Base-by-base conservation (phyloP, 108 stramenopile species). In the Cylindrotheca fusiformis region DNA sequence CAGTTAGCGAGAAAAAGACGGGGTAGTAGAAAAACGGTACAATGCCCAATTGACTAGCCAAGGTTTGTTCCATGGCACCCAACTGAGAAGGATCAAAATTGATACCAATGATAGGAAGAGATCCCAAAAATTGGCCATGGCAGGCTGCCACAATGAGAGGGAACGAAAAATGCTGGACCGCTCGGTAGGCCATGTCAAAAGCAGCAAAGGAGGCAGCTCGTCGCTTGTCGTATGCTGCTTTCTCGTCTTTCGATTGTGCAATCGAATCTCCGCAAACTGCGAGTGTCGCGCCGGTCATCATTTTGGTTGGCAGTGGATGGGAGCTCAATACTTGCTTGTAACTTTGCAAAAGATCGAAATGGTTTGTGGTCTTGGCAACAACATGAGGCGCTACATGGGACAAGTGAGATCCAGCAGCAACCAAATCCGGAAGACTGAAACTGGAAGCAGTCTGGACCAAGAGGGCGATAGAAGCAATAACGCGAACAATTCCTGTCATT, bases 1-100 rank as follows among this genome's bases (percentile, higher is more conserved):
- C 81, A 8, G 83, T 84, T 3, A 87, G 41, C 0, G 81, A 26
- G 58, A 79, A 87, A 50, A 87, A 87, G 2, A 79, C 81, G 4
- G 86, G 86, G 63, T 87, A 87, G 60, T 87, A 87, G 12, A 87
- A 47, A 47, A 84, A 82, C 19, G 86, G 86, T 0, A 87, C 83
- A 58, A 87, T 84, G 22, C 81, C 77, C 25, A 87, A 70, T 48
- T 87, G 86, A 49, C 68, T 74, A n/a, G 77, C 83, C 55, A 87
- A 48, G 4, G 86, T 71, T 58, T 77, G 78, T 63, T 87, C 86
- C 73, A 87, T 68, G 14, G 83, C 72, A 8, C 77, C 78, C 14
- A 46, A 31, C 21, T 62, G 58, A 23, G 72, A 50, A 0, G 77
- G 57, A 50, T 66, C 73, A 14, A 69, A 24, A 2, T 33, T 33